A percentile compares a stretch with the other conserved stretches of the same genome.
Conservation (phyloP, 208 protist species). For the Crithidia expoeki region DNA sequence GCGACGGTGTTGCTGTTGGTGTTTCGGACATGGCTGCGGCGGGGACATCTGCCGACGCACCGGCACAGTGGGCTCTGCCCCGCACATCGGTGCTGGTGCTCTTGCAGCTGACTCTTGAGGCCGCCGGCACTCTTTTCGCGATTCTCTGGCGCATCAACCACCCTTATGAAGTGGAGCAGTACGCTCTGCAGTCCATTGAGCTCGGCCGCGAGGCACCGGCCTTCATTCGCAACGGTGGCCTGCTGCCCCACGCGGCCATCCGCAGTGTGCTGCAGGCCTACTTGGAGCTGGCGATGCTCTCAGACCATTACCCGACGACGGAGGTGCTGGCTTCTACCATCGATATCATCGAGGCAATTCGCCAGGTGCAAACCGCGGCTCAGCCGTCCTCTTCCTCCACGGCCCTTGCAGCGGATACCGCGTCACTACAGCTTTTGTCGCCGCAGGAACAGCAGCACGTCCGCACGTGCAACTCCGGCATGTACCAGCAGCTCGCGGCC, state of each 20-base stretch:
- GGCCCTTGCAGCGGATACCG: slow-evolving; percentile 28
- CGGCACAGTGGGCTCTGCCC: slow-evolving; percentile 33
- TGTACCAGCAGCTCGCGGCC: slow-evolving; percentile 85
- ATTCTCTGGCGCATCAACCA: slow-evolving; percentile 81
- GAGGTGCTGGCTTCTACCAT: slow-evolving; percentile 48
- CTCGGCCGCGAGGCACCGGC: slow-evolving; percentile 40
- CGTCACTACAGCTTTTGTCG: slow-evolving; percentile 53
- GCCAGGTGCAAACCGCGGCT: slow-evolving; percentile 47
- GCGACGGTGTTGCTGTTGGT: background rate
- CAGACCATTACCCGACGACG: slow-evolving; percentile 27
- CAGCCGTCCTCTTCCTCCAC: slow-evolving; percentile 11
- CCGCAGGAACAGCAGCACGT: slow-evolving; percentile 87
- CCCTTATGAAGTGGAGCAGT: slow-evolving; percentile 62
- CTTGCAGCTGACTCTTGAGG: slow-evolving; percentile 53
- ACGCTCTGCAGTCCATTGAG: slow-evolving; percentile 36
- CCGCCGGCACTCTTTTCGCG: slow-evolving; percentile 61
- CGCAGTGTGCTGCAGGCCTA: slow-evolving; percentile 84
- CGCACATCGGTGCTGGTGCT: slow-evolving; percentile 44
- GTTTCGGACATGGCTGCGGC: slow-evolving; percentile 17
- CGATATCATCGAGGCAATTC: slow-evolving; percentile 60
- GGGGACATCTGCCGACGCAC: slow-evolving; percentile 14
- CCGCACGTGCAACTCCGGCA: slow-evolving; percentile 75
- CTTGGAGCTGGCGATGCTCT: slow-evolving; percentile 58
- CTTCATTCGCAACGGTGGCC: slow-evolving; percentile 38
- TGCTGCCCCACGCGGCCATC: slow-evolving; percentile 77